These are phyloP conservation scores for Knoxdaviesia proteae DNA, from an alignment of 2,329 filamentous ascomycete genomes.

Conservation along the genomic window DNA sequence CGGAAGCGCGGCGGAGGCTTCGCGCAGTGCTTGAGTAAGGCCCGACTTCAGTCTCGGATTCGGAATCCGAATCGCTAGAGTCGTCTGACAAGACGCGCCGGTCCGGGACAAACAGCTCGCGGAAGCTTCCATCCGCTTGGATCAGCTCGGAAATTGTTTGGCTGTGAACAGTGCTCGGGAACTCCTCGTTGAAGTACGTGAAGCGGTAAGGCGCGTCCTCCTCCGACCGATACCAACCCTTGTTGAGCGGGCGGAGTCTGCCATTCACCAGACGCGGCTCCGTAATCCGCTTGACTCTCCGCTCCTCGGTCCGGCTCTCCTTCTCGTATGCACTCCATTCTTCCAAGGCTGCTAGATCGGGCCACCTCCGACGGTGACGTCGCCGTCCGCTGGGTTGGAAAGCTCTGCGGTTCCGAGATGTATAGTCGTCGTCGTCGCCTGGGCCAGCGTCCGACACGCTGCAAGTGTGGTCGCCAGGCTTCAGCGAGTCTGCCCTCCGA, in stretches of 20 bases:
- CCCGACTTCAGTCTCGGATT: slow-evolving; percentile 3
- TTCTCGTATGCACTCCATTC: slow-evolving; percentile 86
- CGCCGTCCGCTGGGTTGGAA: slow-evolving; percentile 21
- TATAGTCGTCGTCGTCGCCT: slow-evolving; percentile 8
- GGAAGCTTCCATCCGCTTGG: slow-evolving; percentile 66
- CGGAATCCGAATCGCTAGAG: slow-evolving; percentile 40
- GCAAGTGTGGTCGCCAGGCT: not conserved
- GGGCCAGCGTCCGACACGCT: slow-evolving; percentile 60
- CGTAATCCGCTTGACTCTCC: slow-evolving; percentile 74
- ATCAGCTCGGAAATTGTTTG: slow-evolving; percentile 86
- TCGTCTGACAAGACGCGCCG: slow-evolving; percentile 56
- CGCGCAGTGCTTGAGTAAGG: not conserved
- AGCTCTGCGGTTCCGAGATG: slow-evolving; percentile 9
- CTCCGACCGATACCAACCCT: slow-evolving; percentile 67
- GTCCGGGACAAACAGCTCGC: slow-evolving; percentile 78
- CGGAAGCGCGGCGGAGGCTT: not conserved
- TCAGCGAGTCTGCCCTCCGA: too few relatives aligned
- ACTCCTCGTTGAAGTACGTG: slow-evolving; percentile 97
- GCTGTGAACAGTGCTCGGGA: slow-evolving; percentile 87
- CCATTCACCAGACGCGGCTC: slow-evolving; percentile 88
- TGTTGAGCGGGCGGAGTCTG: slow-evolving; percentile 59
- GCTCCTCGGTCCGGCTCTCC: slow-evolving; percentile 62
- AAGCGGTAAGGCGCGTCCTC: slow-evolving; percentile 87
- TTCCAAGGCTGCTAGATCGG: slow-evolving; percentile 63
- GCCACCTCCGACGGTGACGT: slow-evolving; percentile 58